Evolutionary conservation across 2,329 filamentous ascomycete genomes (phyloP), one percentile per base, ranked within the genome.

Genomic region (Aspergillus vadensis): DNA sequence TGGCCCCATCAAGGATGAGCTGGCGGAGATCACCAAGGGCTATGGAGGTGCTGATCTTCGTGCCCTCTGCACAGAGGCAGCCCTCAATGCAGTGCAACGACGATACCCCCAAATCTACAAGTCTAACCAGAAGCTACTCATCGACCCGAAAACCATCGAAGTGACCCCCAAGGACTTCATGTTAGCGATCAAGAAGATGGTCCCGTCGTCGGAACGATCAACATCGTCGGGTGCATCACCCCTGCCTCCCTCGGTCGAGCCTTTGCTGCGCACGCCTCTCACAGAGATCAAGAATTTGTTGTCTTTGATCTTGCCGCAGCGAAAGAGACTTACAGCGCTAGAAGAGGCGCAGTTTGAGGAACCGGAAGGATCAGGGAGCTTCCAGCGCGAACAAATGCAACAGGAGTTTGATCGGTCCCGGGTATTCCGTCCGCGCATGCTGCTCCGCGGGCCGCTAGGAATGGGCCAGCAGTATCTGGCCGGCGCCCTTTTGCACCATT

Each of bases 81-180:
- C 95, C 3, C 82, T 99, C 60, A 99, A 99, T 74, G 90, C 95
- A 2, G 95, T 99, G 23, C 95, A 99, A 76, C 86, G 95, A 69
- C 94, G 91, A 3, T 99, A 96, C 72, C 95, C 95, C 15, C 95
- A 99, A 71, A 97, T 99, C 63, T 99, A 99, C 80, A 86, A 87
- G 23, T 94, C 93, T 0, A 88, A 91, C 65, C 88, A 96, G 74
- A 97, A 97, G 78, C 86, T 98, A 32, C 79, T 96, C 47, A 95
- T 99, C 59, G 88, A 97, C 68, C 89, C 93, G 0, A 85, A 86
- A 62, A 91, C 88, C 69, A 97, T 99, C 71, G 87, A 87, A 60
- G 88, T 99, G 39, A 88, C 91, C 47, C 92, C 95, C 4, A 95
- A 95, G 58, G 95, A 99, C 76, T 99, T 99, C 70, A 97, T 97